Evolutionary conservation across 169 alveolate species (phyloP).

Genomic region (Plasmodium reichenowi): DNA sequence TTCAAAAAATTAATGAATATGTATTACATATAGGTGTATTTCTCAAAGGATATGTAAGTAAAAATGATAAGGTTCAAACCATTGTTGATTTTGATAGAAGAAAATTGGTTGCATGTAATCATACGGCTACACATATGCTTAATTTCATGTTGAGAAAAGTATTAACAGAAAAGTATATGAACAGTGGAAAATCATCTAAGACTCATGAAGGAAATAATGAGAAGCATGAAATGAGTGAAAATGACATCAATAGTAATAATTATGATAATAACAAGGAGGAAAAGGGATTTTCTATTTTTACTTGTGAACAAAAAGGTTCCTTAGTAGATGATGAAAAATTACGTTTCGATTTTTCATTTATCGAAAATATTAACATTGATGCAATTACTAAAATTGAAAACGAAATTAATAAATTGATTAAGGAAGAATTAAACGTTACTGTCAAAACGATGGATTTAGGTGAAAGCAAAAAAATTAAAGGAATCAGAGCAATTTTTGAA

Average conservation of each 20-base stretch:
- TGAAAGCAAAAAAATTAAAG: slow-evolving; percentile 85
- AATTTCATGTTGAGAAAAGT: slow-evolving; percentile 90
- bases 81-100: slow-evolving; percentile 89
- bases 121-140: slow-evolving; percentile 94
- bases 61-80: slow-evolving; percentile 73
- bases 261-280: neutral
- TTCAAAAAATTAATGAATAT: slow-evolving; percentile 90
- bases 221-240: neutral
- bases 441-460: slow-evolving; percentile 80
- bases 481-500: slow-evolving; percentile 91
- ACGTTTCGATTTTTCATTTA: slow-evolving; percentile 89
- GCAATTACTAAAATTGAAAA: slow-evolving; percentile 79
- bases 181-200: neutral
- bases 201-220: neutral
- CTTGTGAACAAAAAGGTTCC: slow-evolving; percentile 90
- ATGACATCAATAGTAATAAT: neutral
- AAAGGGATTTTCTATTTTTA: slow-evolving; percentile 20
- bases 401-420: slow-evolving; percentile 82
- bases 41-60: slow-evolving; percentile 21
- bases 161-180: slow-evolving; percentile 17
- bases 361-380: slow-evolving; percentile 82
- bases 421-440: slow-evolving; percentile 78
- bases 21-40: slow-evolving; percentile 90
- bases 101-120: slow-evolving; percentile 92
- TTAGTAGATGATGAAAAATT: slow-evolving; percentile 89